Percentiles rank a stretch among this genome's conserved stretches.
Conservation (phyloP, 75 land plant genomes). For the Pinus albicaulis region DNA sequence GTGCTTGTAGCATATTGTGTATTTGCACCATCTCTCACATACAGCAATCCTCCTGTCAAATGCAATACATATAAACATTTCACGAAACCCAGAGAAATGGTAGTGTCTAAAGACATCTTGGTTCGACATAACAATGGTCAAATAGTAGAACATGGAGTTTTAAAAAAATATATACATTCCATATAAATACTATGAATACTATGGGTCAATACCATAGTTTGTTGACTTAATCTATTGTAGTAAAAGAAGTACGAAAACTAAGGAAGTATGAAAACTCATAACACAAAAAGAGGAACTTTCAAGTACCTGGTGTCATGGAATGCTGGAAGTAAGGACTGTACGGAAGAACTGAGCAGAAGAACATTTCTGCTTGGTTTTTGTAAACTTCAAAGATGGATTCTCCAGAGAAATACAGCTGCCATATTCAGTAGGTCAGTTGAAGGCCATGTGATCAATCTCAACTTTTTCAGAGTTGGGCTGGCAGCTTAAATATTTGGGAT, state of each 20-base stretch:
- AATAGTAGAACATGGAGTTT: too few species aligned
- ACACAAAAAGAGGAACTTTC: not conserved
- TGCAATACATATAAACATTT: not conserved
- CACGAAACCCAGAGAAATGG: too few species aligned
- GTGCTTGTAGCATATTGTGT: conserved; percentile 78
- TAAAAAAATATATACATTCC: too few species aligned
- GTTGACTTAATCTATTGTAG: too few species aligned
- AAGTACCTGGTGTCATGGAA: conserved; percentile 63
- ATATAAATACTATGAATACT: too few species aligned
- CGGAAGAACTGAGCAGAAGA: conserved; percentile 72
- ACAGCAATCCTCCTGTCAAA: conserved; percentile 65
- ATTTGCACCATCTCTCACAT: conserved; percentile 84
- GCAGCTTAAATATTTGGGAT: not conserved
- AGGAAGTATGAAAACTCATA: too few species aligned
- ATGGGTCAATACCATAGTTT: too few species aligned
- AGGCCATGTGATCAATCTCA: not conserved
- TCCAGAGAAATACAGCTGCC: conserved; percentile 67
- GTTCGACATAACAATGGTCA: too few species aligned
- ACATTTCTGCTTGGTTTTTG: conserved; percentile 69
- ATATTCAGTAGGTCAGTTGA: not conserved
- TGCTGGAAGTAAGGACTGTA: conserved; percentile 47
- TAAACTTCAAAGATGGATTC: conserved; percentile 26
- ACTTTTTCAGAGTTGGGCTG: not conserved
- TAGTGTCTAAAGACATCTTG: too few species aligned
- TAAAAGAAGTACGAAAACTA: too few species aligned